phyloP scores from a whole-genome alignment of 2,329 filamentous ascomycete genomes.

The Paracoccidioides brasiliensis region DNA sequence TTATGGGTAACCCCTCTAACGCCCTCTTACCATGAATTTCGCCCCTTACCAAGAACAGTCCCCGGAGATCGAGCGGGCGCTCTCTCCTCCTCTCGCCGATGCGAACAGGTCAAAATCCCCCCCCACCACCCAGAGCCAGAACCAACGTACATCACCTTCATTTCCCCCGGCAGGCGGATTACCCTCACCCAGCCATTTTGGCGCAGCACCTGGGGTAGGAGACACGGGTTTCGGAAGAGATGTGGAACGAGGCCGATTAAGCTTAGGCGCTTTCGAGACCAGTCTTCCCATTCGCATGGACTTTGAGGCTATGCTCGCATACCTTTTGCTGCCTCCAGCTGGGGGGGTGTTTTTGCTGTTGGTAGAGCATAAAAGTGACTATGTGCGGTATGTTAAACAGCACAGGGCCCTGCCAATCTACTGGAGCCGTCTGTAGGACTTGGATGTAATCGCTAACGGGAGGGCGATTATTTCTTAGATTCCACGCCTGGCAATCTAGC shows the following conservation, averaged over 20 bases:
- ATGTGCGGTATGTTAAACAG: conserved; percentile 55
- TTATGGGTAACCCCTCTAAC: conserved; percentile 1
- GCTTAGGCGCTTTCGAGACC: conserved; percentile 72
- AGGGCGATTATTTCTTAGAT: conserved; percentile 38
- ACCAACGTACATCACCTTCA: conserved; percentile 38
- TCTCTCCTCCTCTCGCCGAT: conserved; percentile 53
- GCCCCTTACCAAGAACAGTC: conserved; percentile 91
- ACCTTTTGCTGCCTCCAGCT: conserved; percentile 69
- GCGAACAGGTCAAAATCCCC: conserved; percentile 39
- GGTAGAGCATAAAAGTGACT: conserved; percentile 88
- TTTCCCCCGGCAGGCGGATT: conserved; percentile 30
- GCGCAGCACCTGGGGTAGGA: conserved; percentile 23
- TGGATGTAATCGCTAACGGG: background rate
- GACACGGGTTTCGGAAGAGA: conserved; percentile 23
- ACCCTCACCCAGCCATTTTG: conserved; percentile 29
- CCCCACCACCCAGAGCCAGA: conserved; percentile 29
- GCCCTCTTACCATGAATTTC: conserved; percentile 58
- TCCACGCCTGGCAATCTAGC: conserved; percentile 92
- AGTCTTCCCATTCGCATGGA: conserved; percentile 75
- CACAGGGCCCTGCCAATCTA: background rate
- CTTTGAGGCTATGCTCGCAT: conserved; percentile 82
- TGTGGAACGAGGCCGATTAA: conserved; percentile 44
- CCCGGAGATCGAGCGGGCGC: conserved; percentile 68
- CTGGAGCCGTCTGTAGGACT: background rate
- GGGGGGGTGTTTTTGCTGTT: conserved; percentile 76